phyloP scores from a whole-genome alignment of 345 rosid genomes.

The Salix purpurea region DNA sequence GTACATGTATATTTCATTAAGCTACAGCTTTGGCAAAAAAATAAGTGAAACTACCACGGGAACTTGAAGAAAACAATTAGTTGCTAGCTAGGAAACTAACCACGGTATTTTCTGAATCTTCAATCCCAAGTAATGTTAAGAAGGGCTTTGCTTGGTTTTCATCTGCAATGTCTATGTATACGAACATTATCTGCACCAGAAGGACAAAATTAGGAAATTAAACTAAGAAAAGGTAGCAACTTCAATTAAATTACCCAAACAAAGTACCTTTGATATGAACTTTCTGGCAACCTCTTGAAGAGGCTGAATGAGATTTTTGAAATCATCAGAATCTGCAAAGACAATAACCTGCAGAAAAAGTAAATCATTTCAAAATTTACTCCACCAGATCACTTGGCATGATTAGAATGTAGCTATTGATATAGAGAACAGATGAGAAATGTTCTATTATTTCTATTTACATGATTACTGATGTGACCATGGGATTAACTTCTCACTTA shows the following conservation, averaged over 20 bases:
- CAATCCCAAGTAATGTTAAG: slow-evolving; percentile 74
- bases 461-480: background rate
- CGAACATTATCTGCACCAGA: slow-evolving; percentile 67
- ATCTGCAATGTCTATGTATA: slow-evolving; percentile 53
- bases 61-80: background rate
- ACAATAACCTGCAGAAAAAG: slow-evolving; percentile 49
- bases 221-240: background rate
- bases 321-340: slow-evolving; percentile 60
- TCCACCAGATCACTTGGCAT: background rate
- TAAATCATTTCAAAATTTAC: background rate
- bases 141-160: slow-evolving; percentile 86
- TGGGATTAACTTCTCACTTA: background rate
- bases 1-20: slow-evolving; percentile 11
- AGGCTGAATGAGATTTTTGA: slow-evolving; percentile 46
- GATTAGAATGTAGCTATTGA: background rate
- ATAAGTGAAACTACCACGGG: background rate
- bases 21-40: slow-evolving; percentile 11
- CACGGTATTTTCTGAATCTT: slow-evolving; percentile 52
- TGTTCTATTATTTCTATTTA: background rate
- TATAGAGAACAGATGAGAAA: background rate
- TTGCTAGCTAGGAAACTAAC: slow-evolving; percentile 34
- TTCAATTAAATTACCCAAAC: background rate
- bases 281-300: slow-evolving; percentile 69
- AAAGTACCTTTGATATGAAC: slow-evolving; percentile 58
- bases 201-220: slow-evolving; percentile 12